A percentile compares a stretch with the other conserved stretches of the same genome.
Evolutionary conservation across 306 rosid genomes (phyloP).

Genomic region (Potentilla sterilis): DNA sequence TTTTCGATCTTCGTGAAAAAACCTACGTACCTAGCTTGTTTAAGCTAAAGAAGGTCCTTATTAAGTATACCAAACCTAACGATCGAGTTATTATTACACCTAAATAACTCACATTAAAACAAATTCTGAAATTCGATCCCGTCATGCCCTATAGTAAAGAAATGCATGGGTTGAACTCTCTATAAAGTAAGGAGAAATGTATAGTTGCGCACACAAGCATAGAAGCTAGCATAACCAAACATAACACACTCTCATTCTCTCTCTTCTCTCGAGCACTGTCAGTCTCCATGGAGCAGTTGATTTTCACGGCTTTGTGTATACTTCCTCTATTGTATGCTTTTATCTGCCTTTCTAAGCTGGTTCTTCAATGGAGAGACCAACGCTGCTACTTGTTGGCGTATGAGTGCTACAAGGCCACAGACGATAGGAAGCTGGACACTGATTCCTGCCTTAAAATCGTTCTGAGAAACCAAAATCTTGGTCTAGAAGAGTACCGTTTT

Average conservation of each 20-base stretch:
- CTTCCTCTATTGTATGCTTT: slow-evolving; percentile 37
- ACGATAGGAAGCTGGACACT: slow-evolving; percentile 49
- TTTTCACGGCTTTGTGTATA: slow-evolving; percentile 24
- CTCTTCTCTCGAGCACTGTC: not conserved
- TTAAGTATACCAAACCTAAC: not conserved
- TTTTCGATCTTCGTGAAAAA: not conserved
- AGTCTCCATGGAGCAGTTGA: slow-evolving; percentile 10
- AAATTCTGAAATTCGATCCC: not conserved
- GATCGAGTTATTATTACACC: not conserved
- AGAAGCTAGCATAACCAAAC: not conserved
- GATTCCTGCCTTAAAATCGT: slow-evolving; percentile 45
- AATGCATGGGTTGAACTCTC: not conserved
- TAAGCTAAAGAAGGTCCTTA: not conserved
- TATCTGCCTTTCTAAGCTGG: slow-evolving; percentile 29
- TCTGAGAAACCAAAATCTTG: slow-evolving; percentile 52
- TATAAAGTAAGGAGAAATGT: not conserved
- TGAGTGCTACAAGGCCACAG: slow-evolving; percentile 66
- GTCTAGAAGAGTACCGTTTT: slow-evolving; percentile 60
- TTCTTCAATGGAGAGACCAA: slow-evolving; percentile 46
- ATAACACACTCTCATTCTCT: not conserved
- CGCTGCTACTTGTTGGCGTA: slow-evolving; percentile 69
- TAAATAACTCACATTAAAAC: not conserved
- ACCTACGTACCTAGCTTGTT: not conserved
- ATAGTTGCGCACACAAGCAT: not conserved
- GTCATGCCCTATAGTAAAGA: not conserved